These are phyloP conservation scores for Naganishia vishniacii DNA, from an alignment of 768 basidiomycete species.

Conservation along the genomic window DNA sequence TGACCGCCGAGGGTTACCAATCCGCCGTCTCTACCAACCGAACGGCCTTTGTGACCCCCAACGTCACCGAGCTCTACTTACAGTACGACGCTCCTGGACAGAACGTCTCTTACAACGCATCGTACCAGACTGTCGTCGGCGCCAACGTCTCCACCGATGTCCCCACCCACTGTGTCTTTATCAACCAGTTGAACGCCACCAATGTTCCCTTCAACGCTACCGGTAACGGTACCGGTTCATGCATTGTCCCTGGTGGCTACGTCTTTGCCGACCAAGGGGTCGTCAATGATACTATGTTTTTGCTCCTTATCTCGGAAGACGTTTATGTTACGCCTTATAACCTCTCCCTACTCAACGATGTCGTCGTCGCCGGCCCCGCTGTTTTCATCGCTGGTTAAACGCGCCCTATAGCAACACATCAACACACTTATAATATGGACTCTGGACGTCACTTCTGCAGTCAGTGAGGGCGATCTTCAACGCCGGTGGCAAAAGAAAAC, in stretches of 20 bases:
- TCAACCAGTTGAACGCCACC: constrained; percentile 60
- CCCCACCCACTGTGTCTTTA: constrained; percentile 58
- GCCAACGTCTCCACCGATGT: constrained; percentile 50
- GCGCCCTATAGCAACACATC: not conserved
- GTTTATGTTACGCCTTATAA: constrained; percentile 60
- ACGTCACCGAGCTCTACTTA: constrained; percentile 53
- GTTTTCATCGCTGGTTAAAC: constrained; percentile 53
- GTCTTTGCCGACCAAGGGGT: constrained; percentile 53
- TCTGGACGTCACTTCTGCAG: constrained; percentile 8
- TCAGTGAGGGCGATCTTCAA: not conserved
- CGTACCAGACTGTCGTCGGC: constrained; percentile 55
- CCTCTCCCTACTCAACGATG: constrained; percentile 53
- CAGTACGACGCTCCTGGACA: constrained; percentile 59
- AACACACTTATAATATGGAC: constrained; percentile 9
- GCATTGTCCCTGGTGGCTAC: constrained; percentile 54
- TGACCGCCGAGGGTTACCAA: constrained; percentile 40
- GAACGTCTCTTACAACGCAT: constrained; percentile 54
- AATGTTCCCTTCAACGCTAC: constrained; percentile 55
- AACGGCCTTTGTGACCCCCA: constrained; percentile 53
- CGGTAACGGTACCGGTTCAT: constrained; percentile 51
- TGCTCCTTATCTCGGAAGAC: constrained; percentile 55
- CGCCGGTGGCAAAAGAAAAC: too few species aligned
- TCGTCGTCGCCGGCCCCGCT: constrained; percentile 59
- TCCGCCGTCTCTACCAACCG: constrained; percentile 59
- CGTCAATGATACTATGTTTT: constrained; percentile 59